Evolutionary conservation across 2,329 filamentous ascomycete genomes (phyloP), one percentile per base, ranked within the genome.

Genomic region (Colletotrichum scovillei): DNA sequence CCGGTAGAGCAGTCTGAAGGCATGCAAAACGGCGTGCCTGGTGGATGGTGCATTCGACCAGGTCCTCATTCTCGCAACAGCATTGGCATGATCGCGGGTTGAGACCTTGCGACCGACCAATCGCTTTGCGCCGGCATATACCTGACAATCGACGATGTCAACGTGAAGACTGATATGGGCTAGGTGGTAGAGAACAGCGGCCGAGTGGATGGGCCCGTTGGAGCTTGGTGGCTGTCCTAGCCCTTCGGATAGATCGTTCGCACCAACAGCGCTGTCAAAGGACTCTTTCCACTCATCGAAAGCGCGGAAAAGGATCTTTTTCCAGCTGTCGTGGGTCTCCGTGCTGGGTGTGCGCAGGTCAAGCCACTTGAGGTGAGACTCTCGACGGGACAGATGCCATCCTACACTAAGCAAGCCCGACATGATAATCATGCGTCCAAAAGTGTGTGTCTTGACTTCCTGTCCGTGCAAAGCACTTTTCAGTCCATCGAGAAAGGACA

Each of bases 381-480:
- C 95, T 77, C 94, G 90, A 82, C 95, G 94, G 76, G 94, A 94
- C 85, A 98, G 92, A 78, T 98, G 95, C 95, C 94, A 98, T 73
- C 93, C 95, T 5, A 98, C 94, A 76, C 94, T 97, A n/a, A 98
- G 85, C 46, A 98, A 85, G 0, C 95, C 95, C 1, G 94, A 94
- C 92, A 98, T 97, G 77, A 98, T 90, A 75, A 97, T 95, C 77
- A 94, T 97, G 62, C 95, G 91, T 1, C 95, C 95, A 79, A 98
- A 97, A 0, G 94, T 92, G 79, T 97, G 96, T 1, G 95, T 97
- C 66, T 91, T 91, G 19, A 98, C 94, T 60, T 91, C 91, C 75
- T 95, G 91, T 2, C 93, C 93, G 75, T 96, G 95, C 3, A 98
- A 85, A 0, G 94, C 96, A 71, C 92, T 91, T 82, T 97, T 97